Percentiles rank a stretch among this genome's conserved stretches.
Conservation (phyloP, 2,329 filamentous ascomycete genomes). For the Proliferodiscus dingleyae region DNA sequence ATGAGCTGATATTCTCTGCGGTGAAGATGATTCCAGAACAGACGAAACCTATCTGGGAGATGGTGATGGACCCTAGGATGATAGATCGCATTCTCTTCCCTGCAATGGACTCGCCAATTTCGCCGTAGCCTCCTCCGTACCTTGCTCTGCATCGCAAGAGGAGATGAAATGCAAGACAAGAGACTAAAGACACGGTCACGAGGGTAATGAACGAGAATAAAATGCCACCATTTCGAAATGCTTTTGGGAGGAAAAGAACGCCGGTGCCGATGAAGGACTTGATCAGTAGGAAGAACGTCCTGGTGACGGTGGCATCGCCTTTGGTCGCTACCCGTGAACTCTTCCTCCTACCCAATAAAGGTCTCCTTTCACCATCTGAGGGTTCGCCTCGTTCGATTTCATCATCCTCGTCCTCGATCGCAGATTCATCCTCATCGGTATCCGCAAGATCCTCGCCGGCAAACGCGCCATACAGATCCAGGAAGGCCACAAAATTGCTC, state of each 20-base stretch:
- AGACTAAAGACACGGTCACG: constrained; percentile 84
- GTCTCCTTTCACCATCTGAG: constrained; percentile 65
- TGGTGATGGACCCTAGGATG: constrained; percentile 84
- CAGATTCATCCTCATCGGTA: constrained; percentile 38
- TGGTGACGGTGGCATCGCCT: constrained; percentile 67
- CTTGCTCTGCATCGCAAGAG: constrained; percentile 64
- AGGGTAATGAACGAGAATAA: constrained; percentile 87
- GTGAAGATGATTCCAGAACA: constrained; percentile 94
- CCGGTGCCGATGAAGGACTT: constrained; percentile 97
- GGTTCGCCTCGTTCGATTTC: constrained; percentile 47
- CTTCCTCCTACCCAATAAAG: constrained; percentile 66
- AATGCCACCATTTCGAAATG: constrained; percentile 93
- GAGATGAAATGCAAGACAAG: constrained; percentile 86
- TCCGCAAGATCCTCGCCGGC: constrained; percentile 93
- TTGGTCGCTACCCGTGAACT: constrained; percentile 57
- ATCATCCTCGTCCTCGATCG: constrained; percentile 41
- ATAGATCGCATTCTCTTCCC: constrained; percentile 80
- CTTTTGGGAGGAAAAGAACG: constrained; percentile 83
- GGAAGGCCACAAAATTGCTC: constrained; percentile 86
- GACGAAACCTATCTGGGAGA: constrained; percentile 91
- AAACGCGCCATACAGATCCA: constrained; percentile 92
- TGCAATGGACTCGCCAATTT: constrained; percentile 86
- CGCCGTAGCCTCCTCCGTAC: constrained; percentile 73
- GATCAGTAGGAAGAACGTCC: constrained; percentile 78
- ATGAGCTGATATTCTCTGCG: constrained; percentile 86